phyloP scores from a whole-genome alignment of 495 filamentous ascomycete genomes.

The Alectoria sarmentosa region DNA sequence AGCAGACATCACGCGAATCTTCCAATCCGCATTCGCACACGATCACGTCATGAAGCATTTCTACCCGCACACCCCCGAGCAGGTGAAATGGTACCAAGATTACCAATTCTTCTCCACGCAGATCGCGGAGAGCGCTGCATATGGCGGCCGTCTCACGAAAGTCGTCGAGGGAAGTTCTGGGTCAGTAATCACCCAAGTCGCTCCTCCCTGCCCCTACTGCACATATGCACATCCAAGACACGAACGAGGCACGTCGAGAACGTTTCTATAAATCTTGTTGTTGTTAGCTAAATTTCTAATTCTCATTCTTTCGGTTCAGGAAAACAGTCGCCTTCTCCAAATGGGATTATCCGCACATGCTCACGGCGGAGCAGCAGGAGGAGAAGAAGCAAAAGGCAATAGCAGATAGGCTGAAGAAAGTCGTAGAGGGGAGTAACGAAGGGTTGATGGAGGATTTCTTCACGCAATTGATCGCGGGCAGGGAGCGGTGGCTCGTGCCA shows the following conservation, averaged over 20 bases:
- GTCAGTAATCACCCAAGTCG: not conserved
- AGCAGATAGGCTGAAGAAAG: not conserved
- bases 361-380: constrained; percentile 17
- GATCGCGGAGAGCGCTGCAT: constrained; percentile 6
- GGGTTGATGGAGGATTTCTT: constrained; percentile 19
- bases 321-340: constrained; percentile 22
- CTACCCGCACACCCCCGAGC: constrained; percentile 6
- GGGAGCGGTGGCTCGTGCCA: constrained; percentile 19
- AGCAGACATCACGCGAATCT: constrained; percentile 17
- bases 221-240: not conserved
- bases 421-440: constrained; percentile 15
- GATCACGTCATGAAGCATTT: constrained; percentile 21
- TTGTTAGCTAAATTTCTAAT: not conserved
- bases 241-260: too few relatives aligned
- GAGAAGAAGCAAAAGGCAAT: constrained; percentile 4
- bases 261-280: too few relatives aligned
- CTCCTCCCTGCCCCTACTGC: not conserved
- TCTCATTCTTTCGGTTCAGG: not conserved
- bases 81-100: constrained; percentile 12
- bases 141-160: constrained; percentile 18
- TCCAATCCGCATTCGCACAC: constrained; percentile 18
- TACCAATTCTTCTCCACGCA: constrained; percentile 4
- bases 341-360: constrained; percentile 20
- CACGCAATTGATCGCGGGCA: constrained; percentile 2
- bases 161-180: constrained; percentile 18